These are phyloP conservation scores for Dactylellina parvicollis DNA, from an alignment of 2,329 filamentous ascomycete species.

Conservation along the genomic window DNA sequence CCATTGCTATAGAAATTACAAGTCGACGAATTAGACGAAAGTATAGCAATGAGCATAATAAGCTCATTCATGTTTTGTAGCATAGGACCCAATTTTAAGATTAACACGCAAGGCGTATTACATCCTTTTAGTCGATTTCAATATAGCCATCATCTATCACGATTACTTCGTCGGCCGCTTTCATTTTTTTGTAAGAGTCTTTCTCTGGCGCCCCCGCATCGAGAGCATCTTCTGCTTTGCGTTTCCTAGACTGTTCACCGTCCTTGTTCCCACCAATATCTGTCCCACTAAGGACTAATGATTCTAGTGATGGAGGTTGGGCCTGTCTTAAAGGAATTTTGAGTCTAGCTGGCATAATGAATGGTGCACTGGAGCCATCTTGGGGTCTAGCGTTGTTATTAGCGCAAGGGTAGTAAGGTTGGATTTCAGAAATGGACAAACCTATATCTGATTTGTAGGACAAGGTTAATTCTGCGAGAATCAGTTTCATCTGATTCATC, in stretches of 20 bases:
- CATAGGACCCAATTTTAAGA: not conserved
- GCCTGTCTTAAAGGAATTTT: constrained; percentile 65
- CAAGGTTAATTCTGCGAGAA: constrained; percentile 78
- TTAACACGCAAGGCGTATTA: too few relatives aligned
- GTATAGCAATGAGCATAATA: too few relatives aligned
- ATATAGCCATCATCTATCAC: constrained; percentile 68
- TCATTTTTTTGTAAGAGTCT: constrained; percentile 45
- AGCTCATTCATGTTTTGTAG: not conserved
- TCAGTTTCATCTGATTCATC: constrained; percentile 78
- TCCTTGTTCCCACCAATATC: constrained; percentile 55
- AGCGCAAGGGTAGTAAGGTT: not conserved
- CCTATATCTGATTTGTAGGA: constrained; percentile 74
- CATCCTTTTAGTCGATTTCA: constrained; percentile 69
- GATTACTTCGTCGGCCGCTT: constrained; percentile 34
- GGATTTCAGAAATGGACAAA: constrained; percentile 62
- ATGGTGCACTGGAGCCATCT: constrained; percentile 60
- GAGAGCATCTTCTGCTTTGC: constrained; percentile 41
- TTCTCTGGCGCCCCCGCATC: constrained; percentile 1
- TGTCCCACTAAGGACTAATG: constrained; percentile 58
- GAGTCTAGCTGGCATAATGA: constrained; percentile 55
- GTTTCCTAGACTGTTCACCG: constrained; percentile 43
- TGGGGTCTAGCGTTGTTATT: constrained; percentile 56
- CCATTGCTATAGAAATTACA: not conserved
- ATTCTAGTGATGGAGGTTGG: constrained; percentile 59
- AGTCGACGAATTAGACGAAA: not conserved